Percentiles rank a stretch among this genome's conserved stretches.
phyloP scores from a whole-genome alignment of 441 rosid species.

The Brassica hybrid region DNA sequence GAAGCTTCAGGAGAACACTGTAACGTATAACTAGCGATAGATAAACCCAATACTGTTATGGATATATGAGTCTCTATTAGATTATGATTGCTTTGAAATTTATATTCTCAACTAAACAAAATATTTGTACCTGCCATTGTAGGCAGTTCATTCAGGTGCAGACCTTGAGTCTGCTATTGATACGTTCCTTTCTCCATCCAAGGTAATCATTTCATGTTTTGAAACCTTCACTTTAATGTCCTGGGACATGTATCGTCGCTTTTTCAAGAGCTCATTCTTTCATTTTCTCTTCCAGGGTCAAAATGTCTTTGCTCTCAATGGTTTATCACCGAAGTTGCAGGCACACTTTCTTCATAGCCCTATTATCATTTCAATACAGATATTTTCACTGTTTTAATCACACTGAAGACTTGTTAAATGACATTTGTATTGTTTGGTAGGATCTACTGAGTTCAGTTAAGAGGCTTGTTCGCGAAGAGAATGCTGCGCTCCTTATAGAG shows the following conservation, averaged over 20 bases:
- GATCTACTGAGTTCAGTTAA: conserved; percentile 56
- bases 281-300: conserved; percentile 48
- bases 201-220: conserved; percentile 26
- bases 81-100: conserved; percentile 1
- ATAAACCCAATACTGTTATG: conserved; percentile 1
- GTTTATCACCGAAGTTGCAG: conserved; percentile 59
- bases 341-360: conserved; percentile 36
- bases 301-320: conserved; percentile 42
- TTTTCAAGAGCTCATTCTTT: conserved; percentile 29
- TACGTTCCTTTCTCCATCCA: conserved; percentile 35
- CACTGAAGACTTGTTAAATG: not conserved
- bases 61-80: not conserved
- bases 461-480: conserved; percentile 53
- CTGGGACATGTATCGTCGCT: conserved; percentile 18
- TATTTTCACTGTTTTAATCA: conserved; percentile 7
- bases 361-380: not conserved
- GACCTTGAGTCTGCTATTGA: conserved; percentile 70
- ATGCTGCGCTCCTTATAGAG: conserved; percentile 53
- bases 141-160: conserved; percentile 80
- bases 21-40: conserved; percentile 3
- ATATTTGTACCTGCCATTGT: conserved; percentile 29
- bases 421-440: conserved; percentile 45
- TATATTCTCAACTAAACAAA: conserved; percentile 13
- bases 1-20: conserved; percentile 7
- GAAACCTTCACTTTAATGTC: conserved; percentile 1